Conservation (phyloP, 306 rosid genomes). For the Inga leiocalycina region DNA sequence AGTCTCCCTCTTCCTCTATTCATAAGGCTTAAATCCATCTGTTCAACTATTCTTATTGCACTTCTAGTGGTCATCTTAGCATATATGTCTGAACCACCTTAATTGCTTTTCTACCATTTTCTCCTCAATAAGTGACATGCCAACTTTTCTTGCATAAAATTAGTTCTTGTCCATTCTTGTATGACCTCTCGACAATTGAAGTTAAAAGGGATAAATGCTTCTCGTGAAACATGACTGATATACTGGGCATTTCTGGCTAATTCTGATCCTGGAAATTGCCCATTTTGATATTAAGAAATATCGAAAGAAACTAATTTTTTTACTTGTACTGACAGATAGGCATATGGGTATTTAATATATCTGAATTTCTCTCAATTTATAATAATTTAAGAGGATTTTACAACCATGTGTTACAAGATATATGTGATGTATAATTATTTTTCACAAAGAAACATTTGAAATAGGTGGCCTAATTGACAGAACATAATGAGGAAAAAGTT, state of each 20-base stretch:
- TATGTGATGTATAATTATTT: background rate
- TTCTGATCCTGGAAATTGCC: slow-evolving; percentile 6
- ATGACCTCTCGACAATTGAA: background rate
- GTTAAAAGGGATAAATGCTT: slow-evolving; percentile 15
- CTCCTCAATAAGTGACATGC: too few relatives aligned
- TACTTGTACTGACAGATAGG: background rate
- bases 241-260: background rate
- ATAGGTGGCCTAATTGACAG: background rate
- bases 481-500: background rate
- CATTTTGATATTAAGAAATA: slow-evolving; percentile 5
- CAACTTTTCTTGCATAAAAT: too few relatives aligned
- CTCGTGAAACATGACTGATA: background rate
- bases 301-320: background rate
- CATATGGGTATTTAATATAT: slow-evolving; percentile 1
- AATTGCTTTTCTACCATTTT: too few relatives aligned
- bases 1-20: background rate
- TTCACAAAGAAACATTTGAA: background rate
- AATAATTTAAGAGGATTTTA: background rate
- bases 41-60: background rate
- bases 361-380: background rate
- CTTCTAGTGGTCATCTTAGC: background rate
- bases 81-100: background rate
- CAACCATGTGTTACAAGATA: background rate
- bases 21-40: background rate
- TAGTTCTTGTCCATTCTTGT: slow-evolving; percentile 23